Percentiles rank a stretch among this genome's conserved stretches.
phyloP scores from a whole-genome alignment of 2,329 filamentous ascomycete genomes.

The Botrytis aclada region DNA sequence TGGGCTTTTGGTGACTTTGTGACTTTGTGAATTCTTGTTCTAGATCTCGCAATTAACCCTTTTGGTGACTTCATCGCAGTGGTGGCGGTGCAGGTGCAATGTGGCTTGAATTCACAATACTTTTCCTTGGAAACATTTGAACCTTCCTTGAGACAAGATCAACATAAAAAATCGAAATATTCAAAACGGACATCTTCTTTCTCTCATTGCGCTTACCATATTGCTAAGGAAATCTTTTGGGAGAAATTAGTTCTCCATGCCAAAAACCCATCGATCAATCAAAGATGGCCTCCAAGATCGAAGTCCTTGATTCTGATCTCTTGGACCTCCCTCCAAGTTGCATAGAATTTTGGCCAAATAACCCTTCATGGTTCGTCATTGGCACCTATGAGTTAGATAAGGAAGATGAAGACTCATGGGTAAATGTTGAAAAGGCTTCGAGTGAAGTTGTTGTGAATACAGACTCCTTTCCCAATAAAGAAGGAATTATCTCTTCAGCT shows the following conservation, averaged over 20 bases:
- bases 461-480: not conserved
- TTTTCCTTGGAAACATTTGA: not conserved
- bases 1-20: no score
- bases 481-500: slow-evolving; percentile 8
- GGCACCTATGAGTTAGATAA: slow-evolving; percentile 80
- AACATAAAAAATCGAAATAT: not conserved
- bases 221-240: not conserved
- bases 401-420: slow-evolving; percentile 32
- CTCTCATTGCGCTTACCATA: not conserved
- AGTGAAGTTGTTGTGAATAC: not conserved
- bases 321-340: slow-evolving; percentile 73
- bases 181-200: not conserved
- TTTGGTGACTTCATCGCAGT: not conserved
- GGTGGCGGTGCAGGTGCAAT: slow-evolving; percentile 14
- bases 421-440: slow-evolving; percentile 12
- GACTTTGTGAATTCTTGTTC: not conserved
- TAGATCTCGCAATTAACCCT: not conserved
- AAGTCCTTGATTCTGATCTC: slow-evolving; percentile 22
- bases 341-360: slow-evolving; percentile 65
- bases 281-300: slow-evolving; percentile 16
- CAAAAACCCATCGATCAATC: not conserved
- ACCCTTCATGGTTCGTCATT: slow-evolving; percentile 65
- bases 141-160: not conserved
- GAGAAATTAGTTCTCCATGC: not conserved
- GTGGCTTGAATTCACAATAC: not conserved